Base-by-base conservation (phyloP, 2,329 filamentous ascomycete species). In the Arachnopeziza araneosa region DNA sequence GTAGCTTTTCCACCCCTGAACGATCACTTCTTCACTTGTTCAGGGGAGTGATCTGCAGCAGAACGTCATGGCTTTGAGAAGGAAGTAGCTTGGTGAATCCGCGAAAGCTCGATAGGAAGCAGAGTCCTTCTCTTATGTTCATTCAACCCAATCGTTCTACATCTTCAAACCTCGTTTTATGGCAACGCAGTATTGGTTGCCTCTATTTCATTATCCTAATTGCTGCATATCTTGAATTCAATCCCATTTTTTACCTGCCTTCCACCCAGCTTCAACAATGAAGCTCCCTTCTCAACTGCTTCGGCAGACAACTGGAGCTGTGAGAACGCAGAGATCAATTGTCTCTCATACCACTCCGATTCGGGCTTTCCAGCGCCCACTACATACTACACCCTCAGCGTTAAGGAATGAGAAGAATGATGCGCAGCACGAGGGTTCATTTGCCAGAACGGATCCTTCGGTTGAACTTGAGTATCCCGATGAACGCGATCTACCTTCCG, bases 401-500 rank as follows among this genome's bases (percentile, higher is more conserved):
- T 59, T 55, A 50, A 55, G 61, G 22, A 60, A 68, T 24, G 66
- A 68, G 51, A 64, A 68, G 26, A 55, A 60, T 24, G 59, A 66
- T 14, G 54, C 59, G n/a, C 60, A 57, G 24, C 63, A 63, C 50
- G 68, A 69, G 56, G 68, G 68, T 32, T 61, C 65, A 14, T 89
- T 88, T 72, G 89, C 91, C 17, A 87, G 90, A 70, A 96, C 91
- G 12, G 90, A 96, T 69, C 83, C 91, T 56, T 84, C 80, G 59
- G 88, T 96, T 63, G 83, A 85, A 44, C 86, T 95, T 63, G 85
- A 91, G 73, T 91, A 96, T 71, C 91, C 91, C 0, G 82, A 84
- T 50, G 88, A 91, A 70, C 77, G 83, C 58, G 83, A 92, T 63
- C 81, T 95, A 66, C 90, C 91, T 10, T 80, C 82, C 52, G 88